phyloP scores from a whole-genome alignment of 2,329 filamentous ascomycete species.

The Tolypocladium cylindrosporum region DNA sequence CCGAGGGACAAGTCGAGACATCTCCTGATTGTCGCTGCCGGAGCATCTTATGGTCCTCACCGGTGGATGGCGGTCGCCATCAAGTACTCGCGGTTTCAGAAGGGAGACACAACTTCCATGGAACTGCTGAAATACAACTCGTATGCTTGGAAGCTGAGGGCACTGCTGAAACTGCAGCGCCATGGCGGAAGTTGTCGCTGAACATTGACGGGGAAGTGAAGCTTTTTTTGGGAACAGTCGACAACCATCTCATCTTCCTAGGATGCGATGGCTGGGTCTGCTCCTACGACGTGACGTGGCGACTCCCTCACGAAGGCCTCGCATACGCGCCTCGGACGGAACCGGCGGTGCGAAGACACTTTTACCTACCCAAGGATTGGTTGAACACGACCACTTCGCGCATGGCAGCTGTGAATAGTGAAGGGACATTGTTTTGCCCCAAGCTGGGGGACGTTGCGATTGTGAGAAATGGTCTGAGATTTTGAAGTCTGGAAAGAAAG shows the following conservation, averaged over 20 bases:
- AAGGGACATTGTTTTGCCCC: not conserved
- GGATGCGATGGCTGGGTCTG: not conserved
- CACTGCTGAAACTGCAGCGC: too few relatives aligned
- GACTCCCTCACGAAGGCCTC: not conserved
- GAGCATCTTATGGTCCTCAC: too few relatives aligned
- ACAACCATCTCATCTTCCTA: not conserved
- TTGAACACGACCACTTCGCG: not conserved
- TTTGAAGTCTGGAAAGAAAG: not conserved
- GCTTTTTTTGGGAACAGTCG: not conserved
- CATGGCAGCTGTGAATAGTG: not conserved
- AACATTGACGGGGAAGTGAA: too few relatives aligned
- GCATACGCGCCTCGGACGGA: not conserved
- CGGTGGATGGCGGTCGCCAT: too few relatives aligned
- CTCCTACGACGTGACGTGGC: not conserved
- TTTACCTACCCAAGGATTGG: not conserved
- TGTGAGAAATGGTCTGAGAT: not conserved
- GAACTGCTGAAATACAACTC: too few relatives aligned
- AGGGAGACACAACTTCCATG: too few relatives aligned
- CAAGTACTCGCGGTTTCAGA: too few relatives aligned
- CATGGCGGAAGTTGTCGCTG: too few relatives aligned
- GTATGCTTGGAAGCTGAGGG: too few relatives aligned
- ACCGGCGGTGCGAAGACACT: not conserved
- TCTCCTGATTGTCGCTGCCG: too few relatives aligned
- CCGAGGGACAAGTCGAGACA: too few relatives aligned
- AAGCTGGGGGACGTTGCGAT: not conserved